These are phyloP conservation scores for Stemphylium lycopersici DNA, from an alignment of 2,329 filamentous ascomycete genomes.

Conservation along the genomic window DNA sequence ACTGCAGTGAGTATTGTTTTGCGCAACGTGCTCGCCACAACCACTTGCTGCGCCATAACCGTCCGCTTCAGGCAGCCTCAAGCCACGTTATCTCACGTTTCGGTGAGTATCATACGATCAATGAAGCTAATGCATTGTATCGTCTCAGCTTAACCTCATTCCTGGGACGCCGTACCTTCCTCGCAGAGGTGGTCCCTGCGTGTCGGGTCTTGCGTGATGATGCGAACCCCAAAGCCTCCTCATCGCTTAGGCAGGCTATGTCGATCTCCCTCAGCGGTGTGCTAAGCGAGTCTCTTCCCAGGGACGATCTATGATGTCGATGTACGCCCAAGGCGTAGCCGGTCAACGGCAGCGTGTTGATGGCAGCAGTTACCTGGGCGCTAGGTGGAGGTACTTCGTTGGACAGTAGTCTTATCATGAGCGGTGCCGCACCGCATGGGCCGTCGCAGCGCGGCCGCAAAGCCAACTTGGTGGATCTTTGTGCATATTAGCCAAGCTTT, in stretches of 20 bases:
- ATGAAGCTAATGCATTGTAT: not conserved
- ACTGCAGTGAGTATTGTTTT: not conserved
- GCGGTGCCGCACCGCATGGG: not conserved
- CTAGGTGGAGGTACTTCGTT: not conserved
- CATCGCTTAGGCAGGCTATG: not conserved
- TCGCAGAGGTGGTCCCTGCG: not conserved
- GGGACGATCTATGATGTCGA: not conserved
- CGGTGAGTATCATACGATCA: not conserved
- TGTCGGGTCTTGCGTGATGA: slow-evolving; percentile 1
- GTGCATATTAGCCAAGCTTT: not conserved
- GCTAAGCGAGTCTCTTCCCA: not conserved
- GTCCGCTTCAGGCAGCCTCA: not conserved
- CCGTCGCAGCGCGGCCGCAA: not conserved
- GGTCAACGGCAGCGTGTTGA: not conserved
- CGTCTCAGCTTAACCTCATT: not conserved
- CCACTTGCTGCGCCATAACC: not conserved
- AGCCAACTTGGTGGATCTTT: not conserved
- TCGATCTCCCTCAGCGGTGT: not conserved
- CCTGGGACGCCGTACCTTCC: not conserved
- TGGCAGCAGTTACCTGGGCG: not conserved
- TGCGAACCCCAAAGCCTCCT: not conserved
- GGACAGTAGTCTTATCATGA: not conserved
- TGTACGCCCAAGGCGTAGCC: not conserved
- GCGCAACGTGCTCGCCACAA: slow-evolving; percentile 1
- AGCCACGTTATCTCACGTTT: not conserved